These are phyloP conservation scores for Ophiostoma sp. DNA, from an alignment of 2,329 filamentous ascomycete species.

Conservation along the genomic window DNA sequence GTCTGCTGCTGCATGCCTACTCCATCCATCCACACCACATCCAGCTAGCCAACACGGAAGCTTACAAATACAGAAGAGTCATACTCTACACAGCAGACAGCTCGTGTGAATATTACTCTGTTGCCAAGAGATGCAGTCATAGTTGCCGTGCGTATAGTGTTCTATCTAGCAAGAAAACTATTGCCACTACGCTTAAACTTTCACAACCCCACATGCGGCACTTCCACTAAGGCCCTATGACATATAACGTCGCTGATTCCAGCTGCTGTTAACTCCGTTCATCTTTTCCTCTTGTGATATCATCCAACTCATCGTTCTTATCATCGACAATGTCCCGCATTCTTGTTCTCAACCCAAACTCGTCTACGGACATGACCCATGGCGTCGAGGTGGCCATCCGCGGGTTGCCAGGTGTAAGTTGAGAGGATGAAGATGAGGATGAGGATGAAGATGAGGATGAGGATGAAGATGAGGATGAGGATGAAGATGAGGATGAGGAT, in stretches of 20 bases:
- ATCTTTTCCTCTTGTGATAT: not conserved
- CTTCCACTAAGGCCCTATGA: not conserved
- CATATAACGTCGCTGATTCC: not conserved
- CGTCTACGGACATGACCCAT: conserved; percentile 64
- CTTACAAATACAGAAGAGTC: no score
- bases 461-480: no score
- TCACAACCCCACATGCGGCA: conserved; percentile 2
- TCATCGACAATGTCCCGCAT: conserved; percentile 38
- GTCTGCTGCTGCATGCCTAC: no score
- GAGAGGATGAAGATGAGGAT: no score
- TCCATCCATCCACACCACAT: no score
- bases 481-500: no score
- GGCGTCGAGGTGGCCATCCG: conserved; percentile 51
- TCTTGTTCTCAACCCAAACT: conserved; percentile 76
- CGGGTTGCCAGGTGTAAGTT: conserved; percentile 44
- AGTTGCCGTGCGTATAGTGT: no score
- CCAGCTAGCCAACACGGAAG: no score
- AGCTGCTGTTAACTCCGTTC: not conserved
- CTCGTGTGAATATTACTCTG: not conserved
- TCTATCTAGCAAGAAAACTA: not conserved
- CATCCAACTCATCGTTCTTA: not conserved
- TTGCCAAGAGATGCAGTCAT: no score
- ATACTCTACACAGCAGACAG: no score
- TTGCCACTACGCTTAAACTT: not conserved
- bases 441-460: no score